Evolutionary conservation across 768 basidiomycete species (phyloP).

Genomic region (Leucosporidium scottii): DNA sequence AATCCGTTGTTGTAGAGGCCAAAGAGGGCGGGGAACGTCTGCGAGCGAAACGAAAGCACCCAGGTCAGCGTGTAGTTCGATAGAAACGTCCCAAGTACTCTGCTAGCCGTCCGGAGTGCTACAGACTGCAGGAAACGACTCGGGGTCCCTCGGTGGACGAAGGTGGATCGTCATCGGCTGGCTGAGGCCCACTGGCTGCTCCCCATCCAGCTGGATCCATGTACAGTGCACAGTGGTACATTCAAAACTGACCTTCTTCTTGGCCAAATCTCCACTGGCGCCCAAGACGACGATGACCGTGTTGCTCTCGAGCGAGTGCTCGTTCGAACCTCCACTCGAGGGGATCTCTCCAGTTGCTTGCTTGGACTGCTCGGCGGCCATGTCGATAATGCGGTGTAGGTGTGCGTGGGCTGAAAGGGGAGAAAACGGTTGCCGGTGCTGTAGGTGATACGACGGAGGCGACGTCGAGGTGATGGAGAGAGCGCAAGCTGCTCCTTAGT

Average conservation of each 20-base stretch:
- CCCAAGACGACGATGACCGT: constrained; percentile 58
- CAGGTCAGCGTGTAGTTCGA: background rate
- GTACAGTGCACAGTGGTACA: background rate
- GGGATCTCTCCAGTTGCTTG: constrained; percentile 16
- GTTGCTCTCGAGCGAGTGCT: constrained; percentile 13
- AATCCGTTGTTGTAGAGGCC: constrained; percentile 71
- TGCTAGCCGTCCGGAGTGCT: background rate
- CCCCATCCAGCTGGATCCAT: background rate
- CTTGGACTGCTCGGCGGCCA: background rate
- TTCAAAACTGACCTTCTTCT: constrained; percentile 71
- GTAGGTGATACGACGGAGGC: too few species aligned
- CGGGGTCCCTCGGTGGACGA: background rate
- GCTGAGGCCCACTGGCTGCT: background rate
- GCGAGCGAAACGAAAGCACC: background rate
- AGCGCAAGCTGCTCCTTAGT: too few species aligned
- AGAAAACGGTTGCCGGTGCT: too few species aligned
- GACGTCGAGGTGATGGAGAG: too few species aligned
- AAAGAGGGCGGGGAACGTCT: constrained; percentile 96
- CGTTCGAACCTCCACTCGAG: background rate
- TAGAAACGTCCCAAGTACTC: background rate
- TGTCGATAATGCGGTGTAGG: too few species aligned
- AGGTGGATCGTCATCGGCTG: too few species aligned
- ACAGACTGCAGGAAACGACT: background rate
- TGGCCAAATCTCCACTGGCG: constrained; percentile 93
- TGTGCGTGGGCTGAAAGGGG: too few species aligned